Percentiles rank a stretch among this genome's conserved stretches.
Evolutionary conservation across 2,329 filamentous ascomycete genomes (phyloP).

Genomic region (Pseudocercospora pini-densiflorae): DNA sequence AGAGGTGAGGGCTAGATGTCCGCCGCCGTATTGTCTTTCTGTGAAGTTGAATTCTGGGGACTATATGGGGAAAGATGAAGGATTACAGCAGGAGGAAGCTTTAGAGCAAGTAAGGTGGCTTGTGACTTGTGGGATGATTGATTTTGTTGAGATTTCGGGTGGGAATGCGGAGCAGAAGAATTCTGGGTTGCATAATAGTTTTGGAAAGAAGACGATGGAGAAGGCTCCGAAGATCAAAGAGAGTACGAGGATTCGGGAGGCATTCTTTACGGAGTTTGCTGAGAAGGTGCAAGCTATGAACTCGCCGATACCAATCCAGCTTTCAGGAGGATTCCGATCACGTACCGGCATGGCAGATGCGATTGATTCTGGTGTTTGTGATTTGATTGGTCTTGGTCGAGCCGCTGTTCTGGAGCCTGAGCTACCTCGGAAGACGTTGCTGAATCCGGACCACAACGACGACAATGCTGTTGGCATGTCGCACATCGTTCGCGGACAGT

Average conservation of each 20-base stretch:
- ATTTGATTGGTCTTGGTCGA: constrained; percentile 56
- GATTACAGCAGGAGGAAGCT: constrained; percentile 51
- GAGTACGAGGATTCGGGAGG: constrained; percentile 61
- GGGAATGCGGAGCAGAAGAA: constrained; percentile 48
- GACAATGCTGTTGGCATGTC: constrained; percentile 35
- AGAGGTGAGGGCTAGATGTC: constrained; percentile 48
- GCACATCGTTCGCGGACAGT: constrained; percentile 39
- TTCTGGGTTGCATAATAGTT: constrained; percentile 30
- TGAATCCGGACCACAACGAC: constrained; percentile 39
- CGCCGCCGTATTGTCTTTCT: constrained; percentile 50
- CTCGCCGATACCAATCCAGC: constrained; percentile 38
- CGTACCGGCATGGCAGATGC: constrained; percentile 56
- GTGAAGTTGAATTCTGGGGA: constrained; percentile 60
- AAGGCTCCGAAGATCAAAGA: constrained; percentile 29
- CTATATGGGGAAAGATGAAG: constrained; percentile 40
- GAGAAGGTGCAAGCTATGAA: constrained; percentile 36
- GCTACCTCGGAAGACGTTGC: constrained; percentile 45
- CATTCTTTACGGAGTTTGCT: constrained; percentile 71
- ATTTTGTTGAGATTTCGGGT: constrained; percentile 72
- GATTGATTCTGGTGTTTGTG: constrained; percentile 51
- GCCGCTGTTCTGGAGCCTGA: constrained; percentile 52
- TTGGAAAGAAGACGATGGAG: constrained; percentile 44
- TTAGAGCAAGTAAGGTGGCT: constrained; percentile 63
- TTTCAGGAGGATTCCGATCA: constrained; percentile 68
- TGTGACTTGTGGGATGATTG: constrained; percentile 54